Conservation (phyloP, 2,329 filamentous ascomycete genomes). For the Botryotinia convoluta region DNA sequence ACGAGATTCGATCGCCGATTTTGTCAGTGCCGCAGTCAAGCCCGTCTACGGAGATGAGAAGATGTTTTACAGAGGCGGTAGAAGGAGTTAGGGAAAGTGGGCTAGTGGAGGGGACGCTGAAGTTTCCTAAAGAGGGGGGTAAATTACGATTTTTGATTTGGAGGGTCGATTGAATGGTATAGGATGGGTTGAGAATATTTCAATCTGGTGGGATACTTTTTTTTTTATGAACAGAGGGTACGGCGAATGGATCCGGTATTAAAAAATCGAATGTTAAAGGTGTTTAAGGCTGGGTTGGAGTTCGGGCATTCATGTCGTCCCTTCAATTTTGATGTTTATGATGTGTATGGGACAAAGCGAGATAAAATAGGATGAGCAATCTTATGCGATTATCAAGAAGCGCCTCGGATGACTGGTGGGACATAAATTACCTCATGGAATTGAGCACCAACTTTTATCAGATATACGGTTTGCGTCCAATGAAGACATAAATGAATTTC, state of each 20-base stretch:
- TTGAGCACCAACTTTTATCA: not conserved
- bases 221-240: not conserved
- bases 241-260: not conserved
- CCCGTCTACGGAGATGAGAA: not conserved
- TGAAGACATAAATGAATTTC: not conserved
- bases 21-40: not conserved
- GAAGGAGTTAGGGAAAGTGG: constrained; percentile 23
- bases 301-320: not conserved
- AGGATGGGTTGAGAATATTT: not conserved
- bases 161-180: constrained; percentile 28
- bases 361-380: not conserved
- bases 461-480: accelerated
- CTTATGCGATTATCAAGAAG: not conserved
- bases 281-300: not conserved
- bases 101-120: constrained; percentile 30
- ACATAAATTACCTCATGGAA: not conserved
- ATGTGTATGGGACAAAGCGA: not conserved
- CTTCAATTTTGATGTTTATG: not conserved
- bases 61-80: constrained; percentile 27
- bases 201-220: not conserved
- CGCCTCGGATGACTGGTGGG: not conserved
- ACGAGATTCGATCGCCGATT: not conserved
- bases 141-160: constrained; percentile 33
- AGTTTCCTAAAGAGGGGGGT: constrained; percentile 21
- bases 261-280: not conserved